These are phyloP conservation scores for Ilex aquifolium DNA, from an alignment of 257 asterid genomes.

Conservation along the genomic window DNA sequence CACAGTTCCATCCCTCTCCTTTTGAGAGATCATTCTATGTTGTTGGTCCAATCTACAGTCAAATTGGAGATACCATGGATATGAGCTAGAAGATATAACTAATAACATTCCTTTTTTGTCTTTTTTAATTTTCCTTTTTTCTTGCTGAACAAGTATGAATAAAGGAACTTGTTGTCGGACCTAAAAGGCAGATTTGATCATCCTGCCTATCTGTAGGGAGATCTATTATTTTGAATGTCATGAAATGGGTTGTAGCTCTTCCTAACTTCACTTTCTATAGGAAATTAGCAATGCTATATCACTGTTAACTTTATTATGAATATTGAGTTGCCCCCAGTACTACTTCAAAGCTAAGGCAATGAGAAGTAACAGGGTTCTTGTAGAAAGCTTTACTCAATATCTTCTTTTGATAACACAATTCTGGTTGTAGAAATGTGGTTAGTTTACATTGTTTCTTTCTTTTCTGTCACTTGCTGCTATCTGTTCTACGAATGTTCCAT, in stretches of 20 bases:
- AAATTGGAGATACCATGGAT: conserved; percentile 91
- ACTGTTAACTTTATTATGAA: conserved; percentile 24
- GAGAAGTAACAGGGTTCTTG: neutral
- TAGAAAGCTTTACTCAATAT: no score
- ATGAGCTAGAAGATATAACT: conserved; percentile 53
- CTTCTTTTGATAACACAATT: no score
- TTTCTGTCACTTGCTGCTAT: no score
- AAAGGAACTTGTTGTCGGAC: conserved; percentile 35
- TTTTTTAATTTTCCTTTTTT: conserved; percentile 28
- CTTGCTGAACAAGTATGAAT: conserved; percentile 32
- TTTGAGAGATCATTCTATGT: conserved; percentile 83
- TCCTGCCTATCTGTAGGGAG: conserved; percentile 61
- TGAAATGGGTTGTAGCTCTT: conserved; percentile 40
- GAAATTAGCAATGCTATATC: conserved; percentile 38
- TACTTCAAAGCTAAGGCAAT: conserved; percentile 18
- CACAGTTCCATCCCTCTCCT: conserved; percentile 70
- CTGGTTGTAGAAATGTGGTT: no score
- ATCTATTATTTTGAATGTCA: conserved; percentile 38
- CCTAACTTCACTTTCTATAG: conserved; percentile 37
- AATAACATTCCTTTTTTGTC: conserved; percentile 19
- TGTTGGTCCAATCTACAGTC: conserved; percentile 82
- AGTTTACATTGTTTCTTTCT: no score
- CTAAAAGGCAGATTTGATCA: conserved; percentile 42
- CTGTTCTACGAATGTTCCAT: no score
- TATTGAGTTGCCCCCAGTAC: conserved; percentile 25